Evolutionary conservation across 177 flowering plant species (phyloP).

Genomic region (Tripterygium wilfordii): DNA sequence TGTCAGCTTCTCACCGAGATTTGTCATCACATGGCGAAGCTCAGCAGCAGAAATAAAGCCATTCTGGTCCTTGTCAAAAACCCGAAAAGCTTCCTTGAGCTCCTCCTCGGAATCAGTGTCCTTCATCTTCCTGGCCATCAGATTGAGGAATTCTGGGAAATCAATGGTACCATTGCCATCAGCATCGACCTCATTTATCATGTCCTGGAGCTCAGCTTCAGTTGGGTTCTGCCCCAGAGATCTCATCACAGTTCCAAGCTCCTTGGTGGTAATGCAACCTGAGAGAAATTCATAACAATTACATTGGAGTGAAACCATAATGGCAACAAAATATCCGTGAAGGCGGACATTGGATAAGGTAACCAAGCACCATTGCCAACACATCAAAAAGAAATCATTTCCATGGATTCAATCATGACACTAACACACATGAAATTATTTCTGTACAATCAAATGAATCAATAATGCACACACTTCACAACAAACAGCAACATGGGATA

Average conservation of each 20-base stretch:
- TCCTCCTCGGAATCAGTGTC: constrained; percentile 56
- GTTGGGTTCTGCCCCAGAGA: constrained; percentile 55
- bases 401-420: too few species aligned
- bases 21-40: constrained; percentile 62
- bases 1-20: constrained; percentile 55
- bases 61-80: constrained; percentile 56
- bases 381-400: too few species aligned
- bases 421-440: too few species aligned
- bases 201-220: constrained; percentile 57
- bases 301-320: too few species aligned
- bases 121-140: constrained; percentile 58
- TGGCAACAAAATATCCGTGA: too few species aligned
- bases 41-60: constrained; percentile 59
- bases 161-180: constrained; percentile 57
- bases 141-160: constrained; percentile 51
- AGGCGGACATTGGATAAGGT: too few species aligned
- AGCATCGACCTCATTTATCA: constrained; percentile 62
- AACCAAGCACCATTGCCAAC: too few species aligned
- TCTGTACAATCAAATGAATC: too few species aligned
- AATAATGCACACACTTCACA: too few species aligned
- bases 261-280: constrained; percentile 61
- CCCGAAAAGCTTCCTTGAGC: constrained; percentile 57
- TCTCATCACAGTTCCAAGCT: constrained; percentile 53
- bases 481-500: too few species aligned
- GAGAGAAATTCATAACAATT: not conserved